These are phyloP conservation scores for Eucalyptus melliodora DNA, from an alignment of 345 rosid genomes.

Conservation along the genomic window DNA sequence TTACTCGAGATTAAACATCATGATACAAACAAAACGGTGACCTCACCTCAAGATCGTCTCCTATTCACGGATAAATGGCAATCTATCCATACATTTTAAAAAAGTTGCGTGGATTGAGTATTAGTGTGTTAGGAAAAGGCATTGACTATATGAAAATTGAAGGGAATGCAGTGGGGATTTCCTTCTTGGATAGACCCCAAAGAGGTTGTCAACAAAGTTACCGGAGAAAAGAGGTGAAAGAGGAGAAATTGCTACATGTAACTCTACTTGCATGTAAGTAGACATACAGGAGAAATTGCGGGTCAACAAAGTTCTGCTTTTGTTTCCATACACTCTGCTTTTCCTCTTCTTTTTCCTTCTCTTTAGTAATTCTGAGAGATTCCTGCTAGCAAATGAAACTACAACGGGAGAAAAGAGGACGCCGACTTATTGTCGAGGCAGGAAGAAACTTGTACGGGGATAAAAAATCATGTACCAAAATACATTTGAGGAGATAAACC, in stretches of 20 bases:
- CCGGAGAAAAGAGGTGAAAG: too few relatives aligned
- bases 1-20: neutral
- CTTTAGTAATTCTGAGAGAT: neutral
- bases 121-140: neutral
- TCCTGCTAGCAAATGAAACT: neutral
- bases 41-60: neutral
- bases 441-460: neutral
- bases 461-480: neutral
- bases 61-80: neutral
- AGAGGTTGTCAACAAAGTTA: neutral
- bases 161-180: neutral
- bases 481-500: neutral
- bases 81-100: neutral
- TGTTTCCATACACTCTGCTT: neutral
- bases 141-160: neutral
- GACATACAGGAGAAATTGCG: neutral
- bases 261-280: neutral
- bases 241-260: too few relatives aligned
- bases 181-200: neutral
- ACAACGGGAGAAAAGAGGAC: neutral
- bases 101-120: neutral
- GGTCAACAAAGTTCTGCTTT: neutral
- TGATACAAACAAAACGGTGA: neutral
- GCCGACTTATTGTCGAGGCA: neutral
- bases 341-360: neutral